Conservation (phyloP, 495 filamentous ascomycete species). For the Daldinia vernicosa region DNA sequence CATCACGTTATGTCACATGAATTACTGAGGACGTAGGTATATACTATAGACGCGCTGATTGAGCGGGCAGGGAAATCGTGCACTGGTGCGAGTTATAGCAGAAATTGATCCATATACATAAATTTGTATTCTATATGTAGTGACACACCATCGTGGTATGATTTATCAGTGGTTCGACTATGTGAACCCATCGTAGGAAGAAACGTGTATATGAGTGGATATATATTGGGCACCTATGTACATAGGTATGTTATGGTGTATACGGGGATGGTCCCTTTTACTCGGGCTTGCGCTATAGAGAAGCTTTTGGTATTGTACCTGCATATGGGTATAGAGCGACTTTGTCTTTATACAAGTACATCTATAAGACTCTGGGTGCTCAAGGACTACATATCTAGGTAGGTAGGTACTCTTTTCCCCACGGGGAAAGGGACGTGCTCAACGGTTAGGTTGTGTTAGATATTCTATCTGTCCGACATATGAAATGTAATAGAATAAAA, state of each 20-base stretch:
- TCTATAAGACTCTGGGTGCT: too few species aligned
- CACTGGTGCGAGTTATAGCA: not conserved
- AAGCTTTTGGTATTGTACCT: too few species aligned
- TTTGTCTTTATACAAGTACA: too few species aligned
- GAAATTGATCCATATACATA: constrained; percentile 2
- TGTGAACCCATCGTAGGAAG: not conserved
- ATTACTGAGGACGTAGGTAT: not conserved
- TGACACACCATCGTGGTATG: constrained; percentile 1
- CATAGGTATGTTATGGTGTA: not conserved
- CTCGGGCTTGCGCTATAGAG: not conserved
- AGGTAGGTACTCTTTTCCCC: not conserved
- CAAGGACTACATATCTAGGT: too few species aligned
- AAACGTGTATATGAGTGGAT: not conserved
- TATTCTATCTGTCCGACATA: too few species aligned
- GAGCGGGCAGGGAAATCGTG: not conserved
- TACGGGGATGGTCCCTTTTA: too few species aligned
- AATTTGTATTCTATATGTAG: not conserved
- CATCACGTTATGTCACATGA: not conserved
- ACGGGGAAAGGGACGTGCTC: not conserved
- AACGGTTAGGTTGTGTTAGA: too few species aligned
- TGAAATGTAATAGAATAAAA: too few species aligned
- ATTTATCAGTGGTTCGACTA: constrained; percentile 1
- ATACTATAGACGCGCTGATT: not conserved
- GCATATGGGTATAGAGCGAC: too few species aligned
- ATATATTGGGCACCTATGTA: not conserved